phyloP scores from a whole-genome alignment of 2,329 filamentous ascomycete species.

The Aureobasidium sp. region DNA sequence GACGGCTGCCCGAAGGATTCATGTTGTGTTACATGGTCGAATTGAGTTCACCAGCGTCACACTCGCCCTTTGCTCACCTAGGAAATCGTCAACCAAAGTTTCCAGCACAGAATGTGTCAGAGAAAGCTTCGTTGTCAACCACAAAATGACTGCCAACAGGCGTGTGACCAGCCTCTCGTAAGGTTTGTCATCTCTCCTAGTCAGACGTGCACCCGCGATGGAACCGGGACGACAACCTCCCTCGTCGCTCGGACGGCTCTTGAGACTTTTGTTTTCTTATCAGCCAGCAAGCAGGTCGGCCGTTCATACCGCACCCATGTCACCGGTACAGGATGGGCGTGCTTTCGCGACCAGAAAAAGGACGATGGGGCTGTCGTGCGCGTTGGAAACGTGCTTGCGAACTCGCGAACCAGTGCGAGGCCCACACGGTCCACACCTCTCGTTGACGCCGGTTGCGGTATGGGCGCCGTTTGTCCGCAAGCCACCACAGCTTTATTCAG shows the following conservation, averaged over 20 bases:
- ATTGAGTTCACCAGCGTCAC: slow-evolving; percentile 1
- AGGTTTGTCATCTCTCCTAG: not conserved
- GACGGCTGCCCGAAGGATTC: not conserved
- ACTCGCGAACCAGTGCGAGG: not conserved
- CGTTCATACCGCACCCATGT: not conserved
- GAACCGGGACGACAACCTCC: not conserved
- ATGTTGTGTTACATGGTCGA: not conserved
- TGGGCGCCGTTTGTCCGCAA: slow-evolving; percentile 3
- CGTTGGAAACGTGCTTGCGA: not conserved
- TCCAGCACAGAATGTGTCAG: not conserved
- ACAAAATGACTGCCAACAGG: not conserved
- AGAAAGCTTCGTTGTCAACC: not conserved
- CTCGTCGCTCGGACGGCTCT: not conserved
- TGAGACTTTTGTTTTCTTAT: not conserved
- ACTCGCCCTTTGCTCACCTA: not conserved
- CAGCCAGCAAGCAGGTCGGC: not conserved
- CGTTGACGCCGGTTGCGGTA: not conserved
- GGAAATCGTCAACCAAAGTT: not conserved
- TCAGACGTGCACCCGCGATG: not conserved
- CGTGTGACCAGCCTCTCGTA: not conserved
- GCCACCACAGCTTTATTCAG: slow-evolving; percentile 2
- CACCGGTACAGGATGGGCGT: not conserved
- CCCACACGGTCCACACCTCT: slow-evolving; percentile 2
- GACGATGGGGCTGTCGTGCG: not conserved
- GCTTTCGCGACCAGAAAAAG: not conserved